These are phyloP conservation scores for Smittium mucronatum DNA, from an alignment of 371 early-diverging fungal genomes.

Conservation along the genomic window DNA sequence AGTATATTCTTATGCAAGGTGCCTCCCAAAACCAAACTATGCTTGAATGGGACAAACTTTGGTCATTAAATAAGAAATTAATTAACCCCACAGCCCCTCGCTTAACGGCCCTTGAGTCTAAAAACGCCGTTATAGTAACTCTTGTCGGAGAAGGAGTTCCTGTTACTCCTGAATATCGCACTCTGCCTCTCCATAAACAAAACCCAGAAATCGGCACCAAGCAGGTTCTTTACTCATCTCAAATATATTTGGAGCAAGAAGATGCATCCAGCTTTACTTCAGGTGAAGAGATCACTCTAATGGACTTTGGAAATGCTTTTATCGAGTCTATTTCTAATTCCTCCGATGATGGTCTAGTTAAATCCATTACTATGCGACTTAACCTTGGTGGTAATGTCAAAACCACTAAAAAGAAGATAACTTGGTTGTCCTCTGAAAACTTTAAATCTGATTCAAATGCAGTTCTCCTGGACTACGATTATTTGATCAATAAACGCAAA, in stretches of 20 bases:
- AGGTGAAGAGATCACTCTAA: slow-evolving; percentile 94
- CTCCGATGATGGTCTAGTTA: slow-evolving; percentile 37
- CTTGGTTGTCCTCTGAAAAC: slow-evolving; percentile 78
- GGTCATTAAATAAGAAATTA: slow-evolving; percentile 97
- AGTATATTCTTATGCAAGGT: slow-evolving; percentile 98
- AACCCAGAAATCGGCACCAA: slow-evolving; percentile 87
- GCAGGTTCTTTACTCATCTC: slow-evolving; percentile 60
- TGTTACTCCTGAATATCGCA: slow-evolving; percentile 36
- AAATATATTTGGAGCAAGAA: slow-evolving; percentile 74
- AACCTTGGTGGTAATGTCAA: slow-evolving; percentile 95
- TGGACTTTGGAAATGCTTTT: slow-evolving; percentile 99
- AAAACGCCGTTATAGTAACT: slow-evolving; percentile 45
- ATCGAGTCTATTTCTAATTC: slow-evolving; percentile 50
- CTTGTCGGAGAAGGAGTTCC: slow-evolving; percentile 45
- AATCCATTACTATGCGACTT: slow-evolving; percentile 44
- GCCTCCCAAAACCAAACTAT: slow-evolving; percentile 89
- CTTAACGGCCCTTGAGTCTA: slow-evolving; percentile 66
- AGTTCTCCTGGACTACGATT: slow-evolving; percentile 81
- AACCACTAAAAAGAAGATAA: slow-evolving; percentile 97
- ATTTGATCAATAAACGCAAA: slow-evolving; percentile 94
- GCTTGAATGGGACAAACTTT: slow-evolving; percentile 99
- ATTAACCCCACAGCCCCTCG: slow-evolving; percentile 94
- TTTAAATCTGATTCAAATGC: slow-evolving; percentile 43
- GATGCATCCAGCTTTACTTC: slow-evolving; percentile 74
- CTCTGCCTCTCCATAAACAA: slow-evolving; percentile 87